Base-by-base conservation (phyloP, 345 rosid species). In the Pugionium dolabratum region DNA sequence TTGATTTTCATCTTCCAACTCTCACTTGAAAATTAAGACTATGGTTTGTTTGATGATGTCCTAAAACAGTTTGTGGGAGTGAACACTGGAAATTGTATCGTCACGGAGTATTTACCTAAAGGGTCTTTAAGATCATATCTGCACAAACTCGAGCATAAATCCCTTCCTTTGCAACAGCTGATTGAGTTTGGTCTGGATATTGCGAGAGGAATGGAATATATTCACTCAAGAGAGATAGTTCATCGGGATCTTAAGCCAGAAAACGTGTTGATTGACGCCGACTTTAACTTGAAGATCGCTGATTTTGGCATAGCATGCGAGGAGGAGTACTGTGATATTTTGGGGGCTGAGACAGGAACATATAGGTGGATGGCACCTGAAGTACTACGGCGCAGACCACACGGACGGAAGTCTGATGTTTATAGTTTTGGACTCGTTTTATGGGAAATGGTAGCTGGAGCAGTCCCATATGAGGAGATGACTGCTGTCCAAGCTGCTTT, bases 291-390 rank as follows among this genome's bases (percentile, higher is more conserved):
- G 56, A 90, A 88, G 76, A 66, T 90, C 53, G 95, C 97, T 41
- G 97, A 90, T 78, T 90, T 90, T 76, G 97, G 97, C 39, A 90
- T 90, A 70, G 97, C 95, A 4, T 86, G 92, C 69, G 85, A 88
- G 59, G 92, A 80, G 62, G 84, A 79, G 48, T 49, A 76, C 67
- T 90, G 92, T 69, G 86, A 84, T 68, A 47, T 55, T 4, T 59
- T 83, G 66, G 87, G 80, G 6, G 92, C 81, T 52, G 90, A 86
- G 66, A 93, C 83, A 0, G 97, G 95, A 40, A 90, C 95, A 29
- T 88, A 76, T 59, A 83, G 97, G 66, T 90, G 97, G 97, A 90
- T 90, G 95, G 97, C 97, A 50, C 97, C 97, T 40, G 97, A 90
- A 76, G 85, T 90, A 79, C 66, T 90, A 67, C 83, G 78, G 61